A percentile compares a stretch with the other conserved stretches of the same genome.
Conservation (phyloP, 2,329 filamentous ascomycete genomes). For the Periconia macrospinosa region DNA sequence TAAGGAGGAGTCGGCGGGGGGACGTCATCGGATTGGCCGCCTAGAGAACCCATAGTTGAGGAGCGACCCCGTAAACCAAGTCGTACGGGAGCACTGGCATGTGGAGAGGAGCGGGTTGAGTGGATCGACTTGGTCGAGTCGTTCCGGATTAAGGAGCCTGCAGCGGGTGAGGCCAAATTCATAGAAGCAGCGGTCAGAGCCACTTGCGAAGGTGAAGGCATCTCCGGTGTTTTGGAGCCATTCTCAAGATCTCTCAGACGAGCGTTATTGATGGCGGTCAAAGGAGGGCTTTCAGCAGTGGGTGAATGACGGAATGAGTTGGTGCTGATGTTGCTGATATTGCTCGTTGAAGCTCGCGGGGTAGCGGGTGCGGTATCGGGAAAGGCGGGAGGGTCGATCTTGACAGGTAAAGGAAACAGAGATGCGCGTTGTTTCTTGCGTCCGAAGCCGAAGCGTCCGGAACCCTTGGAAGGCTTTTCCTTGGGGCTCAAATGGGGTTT, state of each 20-base stretch:
- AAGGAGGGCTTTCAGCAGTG: conserved; percentile 45
- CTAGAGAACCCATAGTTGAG: conserved; percentile 84
- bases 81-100: conserved; percentile 60
- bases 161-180: conserved; percentile 49
- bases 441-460: conserved; percentile 71
- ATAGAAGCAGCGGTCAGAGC: conserved; percentile 53
- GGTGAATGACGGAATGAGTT: conserved; percentile 37
- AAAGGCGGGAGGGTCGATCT: conserved; percentile 56
- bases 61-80: conserved; percentile 73
- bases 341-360: conserved; percentile 46
- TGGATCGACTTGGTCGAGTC: conserved; percentile 66
- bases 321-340: conserved; percentile 34
- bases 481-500: conserved; percentile 58
- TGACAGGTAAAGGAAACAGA: conserved; percentile 87
- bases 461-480: conserved; percentile 51
- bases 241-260: conserved; percentile 18
- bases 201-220: conserved; percentile 57
- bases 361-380: conserved; percentile 49
- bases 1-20: conserved; percentile 60
- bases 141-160: conserved; percentile 57
- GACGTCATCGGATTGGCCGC: conserved; percentile 71
- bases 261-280: conserved; percentile 37
- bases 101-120: conserved; percentile 63
- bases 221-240: conserved; percentile 33
- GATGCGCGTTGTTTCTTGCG: conserved; percentile 71